These are phyloP conservation scores for Xenoacremonium recifei DNA, from an alignment of 2,329 filamentous ascomycete species.

Conservation along the genomic window DNA sequence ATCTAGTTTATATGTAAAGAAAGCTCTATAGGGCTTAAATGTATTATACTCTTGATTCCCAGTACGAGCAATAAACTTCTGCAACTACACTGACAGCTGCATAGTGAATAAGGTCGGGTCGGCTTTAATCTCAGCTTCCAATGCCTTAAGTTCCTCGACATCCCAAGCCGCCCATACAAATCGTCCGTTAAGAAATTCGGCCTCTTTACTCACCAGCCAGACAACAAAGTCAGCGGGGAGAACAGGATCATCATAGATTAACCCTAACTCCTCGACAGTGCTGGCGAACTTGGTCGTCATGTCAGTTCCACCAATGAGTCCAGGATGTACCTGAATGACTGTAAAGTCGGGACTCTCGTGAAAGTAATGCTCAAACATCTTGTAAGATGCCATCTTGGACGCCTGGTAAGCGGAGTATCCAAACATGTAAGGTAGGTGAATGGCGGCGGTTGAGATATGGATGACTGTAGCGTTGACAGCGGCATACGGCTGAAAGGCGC, in stretches of 20 bases:
- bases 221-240: slow-evolving; percentile 42
- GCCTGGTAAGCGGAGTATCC: slow-evolving; percentile 38
- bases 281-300: slow-evolving; percentile 17
- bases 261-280: slow-evolving; percentile 7
- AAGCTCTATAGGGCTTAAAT: too few species aligned
- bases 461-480: slow-evolving; percentile 24
- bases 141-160: slow-evolving; percentile 44
- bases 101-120: slow-evolving; percentile 18
- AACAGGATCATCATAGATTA: slow-evolving; percentile 20
- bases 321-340: slow-evolving; percentile 44
- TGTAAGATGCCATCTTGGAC: slow-evolving; percentile 40
- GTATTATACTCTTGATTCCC: too few species aligned
- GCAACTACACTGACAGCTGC: slow-evolving; percentile 3
- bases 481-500: slow-evolving; percentile 25
- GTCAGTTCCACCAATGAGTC: slow-evolving; percentile 32
- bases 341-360: slow-evolving; percentile 37
- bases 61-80: too few species aligned
- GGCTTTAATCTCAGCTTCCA: slow-evolving; percentile 31
- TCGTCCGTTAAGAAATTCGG: slow-evolving; percentile 44
- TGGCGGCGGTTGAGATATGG: slow-evolving; percentile 18
- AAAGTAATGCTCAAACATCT: slow-evolving; percentile 40
- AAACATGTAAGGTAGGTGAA: slow-evolving; percentile 22
- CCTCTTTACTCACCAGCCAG: slow-evolving; percentile 44
- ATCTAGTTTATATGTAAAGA: too few species aligned
- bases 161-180: slow-evolving; percentile 52